These are phyloP conservation scores for Potentilla sterilis DNA, from an alignment of 306 rosid genomes.

Conservation along the genomic window DNA sequence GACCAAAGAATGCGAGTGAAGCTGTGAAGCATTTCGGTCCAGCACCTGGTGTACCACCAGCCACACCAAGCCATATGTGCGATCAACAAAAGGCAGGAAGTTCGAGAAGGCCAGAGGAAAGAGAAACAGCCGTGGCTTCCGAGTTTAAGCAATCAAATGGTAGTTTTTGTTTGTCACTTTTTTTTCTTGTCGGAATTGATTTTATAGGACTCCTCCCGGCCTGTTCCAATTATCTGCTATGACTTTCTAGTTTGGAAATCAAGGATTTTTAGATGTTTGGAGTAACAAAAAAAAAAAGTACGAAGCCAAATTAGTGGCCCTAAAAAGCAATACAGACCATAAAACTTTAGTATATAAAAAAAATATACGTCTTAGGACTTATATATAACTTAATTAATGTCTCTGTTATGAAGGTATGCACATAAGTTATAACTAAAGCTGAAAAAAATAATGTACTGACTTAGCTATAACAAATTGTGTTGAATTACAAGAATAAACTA, in stretches of 20 bases:
- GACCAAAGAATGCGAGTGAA: constrained; percentile 66
- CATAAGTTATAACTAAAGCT: no score
- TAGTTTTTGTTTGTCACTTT: not conserved
- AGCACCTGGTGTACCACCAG: constrained; percentile 72
- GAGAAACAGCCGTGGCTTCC: constrained; percentile 61
- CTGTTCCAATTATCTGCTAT: not conserved
- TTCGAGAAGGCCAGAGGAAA: constrained; percentile 57
- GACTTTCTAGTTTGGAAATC: constrained; percentile 6
- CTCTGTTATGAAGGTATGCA: no score
- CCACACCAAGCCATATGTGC: constrained; percentile 59
- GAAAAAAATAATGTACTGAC: no score
- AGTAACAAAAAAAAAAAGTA: no score
- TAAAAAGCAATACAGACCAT: no score
- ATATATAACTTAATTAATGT: no score
- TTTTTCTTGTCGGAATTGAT: not conserved
- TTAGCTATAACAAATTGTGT: no score
- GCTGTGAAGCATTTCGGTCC: constrained; percentile 71
- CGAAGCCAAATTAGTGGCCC: no score
- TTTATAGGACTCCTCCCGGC: not conserved
- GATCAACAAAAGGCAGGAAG: constrained; percentile 49
- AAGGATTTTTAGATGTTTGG: constrained; percentile 7
- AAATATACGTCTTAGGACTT: no score
- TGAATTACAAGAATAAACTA: no score
- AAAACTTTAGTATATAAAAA: no score
- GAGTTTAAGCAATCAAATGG: constrained; percentile 32